Evolutionary conservation across 1,139 yeast genomes (phyloP).

Genomic region (Lodderomyces parapsilosis): DNA sequence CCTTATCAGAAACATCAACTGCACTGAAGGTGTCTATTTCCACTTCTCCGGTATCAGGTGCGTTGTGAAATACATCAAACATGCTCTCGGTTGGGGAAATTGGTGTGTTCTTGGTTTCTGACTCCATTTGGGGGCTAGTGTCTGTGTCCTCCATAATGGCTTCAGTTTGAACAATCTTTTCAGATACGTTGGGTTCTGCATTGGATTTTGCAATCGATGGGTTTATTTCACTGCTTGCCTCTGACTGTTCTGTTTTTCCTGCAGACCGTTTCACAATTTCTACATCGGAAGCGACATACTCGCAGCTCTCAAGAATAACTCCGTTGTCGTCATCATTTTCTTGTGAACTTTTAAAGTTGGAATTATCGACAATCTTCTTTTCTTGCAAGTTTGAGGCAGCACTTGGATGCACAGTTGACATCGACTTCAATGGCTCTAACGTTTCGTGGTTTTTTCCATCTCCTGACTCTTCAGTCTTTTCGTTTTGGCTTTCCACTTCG

Average conservation of each 20-base stretch:
- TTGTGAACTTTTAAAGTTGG: too few species aligned
- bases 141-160: not conserved
- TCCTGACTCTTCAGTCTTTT: not conserved
- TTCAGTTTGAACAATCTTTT: too few species aligned
- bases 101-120: not conserved
- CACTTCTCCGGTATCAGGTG: not conserved
- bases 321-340: not conserved
- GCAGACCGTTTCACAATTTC: too few species aligned
- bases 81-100: not conserved
- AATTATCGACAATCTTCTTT: too few species aligned
- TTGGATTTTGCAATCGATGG: too few species aligned
- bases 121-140: not conserved
- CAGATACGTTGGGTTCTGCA: too few species aligned
- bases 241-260: not conserved
- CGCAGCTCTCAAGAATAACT: not conserved
- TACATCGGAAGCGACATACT: not conserved
- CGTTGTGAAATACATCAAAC: not conserved
- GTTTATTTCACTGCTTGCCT: too few species aligned
- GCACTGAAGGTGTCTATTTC: not conserved
- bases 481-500: not conserved
- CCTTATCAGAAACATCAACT: not conserved
- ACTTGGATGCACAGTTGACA: too few species aligned
- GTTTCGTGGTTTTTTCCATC: too few species aligned
- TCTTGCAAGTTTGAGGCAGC: too few species aligned
- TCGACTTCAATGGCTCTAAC: too few species aligned